Conservation (phyloP, 1,284 basidiomycete species). For the Grifola frondosa region DNA sequence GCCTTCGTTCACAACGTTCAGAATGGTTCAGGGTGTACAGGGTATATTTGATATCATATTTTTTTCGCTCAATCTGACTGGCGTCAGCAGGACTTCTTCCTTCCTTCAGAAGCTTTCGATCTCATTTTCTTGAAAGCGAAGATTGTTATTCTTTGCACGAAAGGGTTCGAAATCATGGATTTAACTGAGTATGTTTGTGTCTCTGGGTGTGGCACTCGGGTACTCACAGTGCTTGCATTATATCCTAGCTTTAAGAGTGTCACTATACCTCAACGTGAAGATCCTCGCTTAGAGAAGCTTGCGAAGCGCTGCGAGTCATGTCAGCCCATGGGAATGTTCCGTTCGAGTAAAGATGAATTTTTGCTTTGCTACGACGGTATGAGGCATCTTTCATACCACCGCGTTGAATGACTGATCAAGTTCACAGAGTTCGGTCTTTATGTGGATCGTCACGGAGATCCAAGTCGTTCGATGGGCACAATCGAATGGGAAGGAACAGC, state of each 20-base stretch:
- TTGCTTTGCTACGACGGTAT: conserved; percentile 89
- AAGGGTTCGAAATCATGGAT: conserved; percentile 98
- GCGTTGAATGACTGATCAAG: background rate
- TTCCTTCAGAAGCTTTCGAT: conserved; percentile 86
- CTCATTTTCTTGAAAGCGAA: conserved; percentile 90
- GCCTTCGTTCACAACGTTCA: conserved; percentile 72
- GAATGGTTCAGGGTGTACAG: conserved; percentile 94
- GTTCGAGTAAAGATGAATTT: conserved; percentile 86
- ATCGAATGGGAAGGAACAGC: conserved; percentile 97
- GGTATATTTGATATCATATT: conserved; percentile 35
- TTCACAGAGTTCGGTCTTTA: conserved; percentile 87
- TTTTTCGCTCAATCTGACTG: background rate
- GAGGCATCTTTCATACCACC: too few species aligned
- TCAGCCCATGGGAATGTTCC: conserved; percentile 90
- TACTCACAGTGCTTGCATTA: too few species aligned
- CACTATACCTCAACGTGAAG: conserved; percentile 80
- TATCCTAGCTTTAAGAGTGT: conserved; percentile 90
- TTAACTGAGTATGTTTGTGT: conserved; percentile 70
- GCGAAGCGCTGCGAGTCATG: conserved; percentile 81
- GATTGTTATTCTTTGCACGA: conserved; percentile 88
- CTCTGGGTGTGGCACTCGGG: background rate
- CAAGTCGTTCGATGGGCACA: conserved; percentile 67
- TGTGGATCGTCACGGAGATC: conserved; percentile 85
- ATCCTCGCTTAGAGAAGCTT: conserved; percentile 69
- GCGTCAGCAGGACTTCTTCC: conserved; percentile 75